Percentiles rank a stretch among this genome's conserved stretches.
Conservation (phyloP, 768 basidiomycete genomes). For the Boletus vermiculosoides region DNA sequence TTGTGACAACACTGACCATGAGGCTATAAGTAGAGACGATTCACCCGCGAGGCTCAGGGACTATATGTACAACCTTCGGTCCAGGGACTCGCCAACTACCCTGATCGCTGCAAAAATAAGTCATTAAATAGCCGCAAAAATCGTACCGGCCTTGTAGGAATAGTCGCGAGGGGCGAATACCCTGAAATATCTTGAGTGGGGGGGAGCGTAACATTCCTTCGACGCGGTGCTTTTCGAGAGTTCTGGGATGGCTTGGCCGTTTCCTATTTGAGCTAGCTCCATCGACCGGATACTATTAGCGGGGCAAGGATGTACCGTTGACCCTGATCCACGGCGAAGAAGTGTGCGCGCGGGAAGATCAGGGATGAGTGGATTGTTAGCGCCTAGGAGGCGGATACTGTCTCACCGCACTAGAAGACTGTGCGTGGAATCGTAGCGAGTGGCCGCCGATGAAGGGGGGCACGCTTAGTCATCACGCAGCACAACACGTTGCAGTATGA, state of each 20-base stretch:
- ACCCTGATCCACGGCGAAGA: conserved; percentile 33
- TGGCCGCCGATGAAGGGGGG: conserved; percentile 26
- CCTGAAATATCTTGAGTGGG: conserved; percentile 29
- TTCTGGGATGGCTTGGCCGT: conserved; percentile 10
- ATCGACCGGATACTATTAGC: conserved; percentile 7
- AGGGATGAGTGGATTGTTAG: conserved; percentile 14
- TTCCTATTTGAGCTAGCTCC: conserved; percentile 12
- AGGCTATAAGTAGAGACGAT: background rate
- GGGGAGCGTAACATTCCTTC: conserved; percentile 19
- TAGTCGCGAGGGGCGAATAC: conserved; percentile 13
- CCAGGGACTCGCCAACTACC: conserved; percentile 2
- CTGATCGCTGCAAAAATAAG: conserved; percentile 26
- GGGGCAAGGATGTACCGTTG: conserved; percentile 19
- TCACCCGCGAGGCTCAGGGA: conserved; percentile 17
- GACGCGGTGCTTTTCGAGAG: conserved; percentile 35
- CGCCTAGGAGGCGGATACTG: conserved; percentile 2
- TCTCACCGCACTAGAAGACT: conserved; percentile 9
- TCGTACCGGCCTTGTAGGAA: background rate
- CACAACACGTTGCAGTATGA: conserved; percentile 14
- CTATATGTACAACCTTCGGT: background rate
- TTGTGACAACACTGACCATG: background rate
- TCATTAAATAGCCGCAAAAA: conserved; percentile 6
- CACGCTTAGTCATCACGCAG: conserved; percentile 23
- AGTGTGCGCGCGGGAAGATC: conserved; percentile 27
- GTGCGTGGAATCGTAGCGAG: conserved; percentile 22